phyloP scores from a whole-genome alignment of 1,284 basidiomycete species.

The Melampsora larici-populina region DNA sequence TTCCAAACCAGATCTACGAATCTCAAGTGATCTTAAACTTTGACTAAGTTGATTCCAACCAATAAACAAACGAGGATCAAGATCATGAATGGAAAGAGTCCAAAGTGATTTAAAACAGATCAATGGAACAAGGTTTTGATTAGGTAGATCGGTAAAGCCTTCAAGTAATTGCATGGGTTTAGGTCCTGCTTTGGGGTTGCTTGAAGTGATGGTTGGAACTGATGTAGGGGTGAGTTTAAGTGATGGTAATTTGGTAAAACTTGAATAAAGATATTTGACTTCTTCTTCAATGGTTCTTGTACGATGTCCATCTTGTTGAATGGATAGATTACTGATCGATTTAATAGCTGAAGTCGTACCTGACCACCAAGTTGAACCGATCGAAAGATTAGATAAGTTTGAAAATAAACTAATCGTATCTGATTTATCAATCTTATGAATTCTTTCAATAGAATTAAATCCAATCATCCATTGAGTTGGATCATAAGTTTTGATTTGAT shows the following conservation, averaged over 20 bases:
- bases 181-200: background rate
- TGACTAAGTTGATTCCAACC: constrained; percentile 78
- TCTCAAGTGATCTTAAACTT: constrained; percentile 68
- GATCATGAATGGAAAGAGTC: constrained; percentile 68
- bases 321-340: background rate
- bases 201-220: constrained; percentile 59
- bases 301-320: constrained; percentile 24
- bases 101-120: constrained; percentile 78
- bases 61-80: constrained; percentile 75
- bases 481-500: constrained; percentile 32
- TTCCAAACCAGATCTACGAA: constrained; percentile 73
- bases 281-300: constrained; percentile 60
- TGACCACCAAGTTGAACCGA: constrained; percentile 68
- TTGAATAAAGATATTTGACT: constrained; percentile 78
- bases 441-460: constrained; percentile 62
- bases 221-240: constrained; percentile 57
- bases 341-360: background rate
- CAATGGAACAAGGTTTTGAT: constrained; percentile 71
- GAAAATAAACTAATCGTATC: constrained; percentile 57
- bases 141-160: constrained; percentile 69
- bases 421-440: constrained; percentile 57
- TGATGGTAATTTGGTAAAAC: constrained; percentile 80
- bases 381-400: constrained; percentile 66
- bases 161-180: constrained; percentile 58
- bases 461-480: constrained; percentile 39